Percentiles rank a stretch among this genome's conserved stretches.
Conservation (phyloP, 768 basidiomycete species). For the Naematelia aurantialba region DNA sequence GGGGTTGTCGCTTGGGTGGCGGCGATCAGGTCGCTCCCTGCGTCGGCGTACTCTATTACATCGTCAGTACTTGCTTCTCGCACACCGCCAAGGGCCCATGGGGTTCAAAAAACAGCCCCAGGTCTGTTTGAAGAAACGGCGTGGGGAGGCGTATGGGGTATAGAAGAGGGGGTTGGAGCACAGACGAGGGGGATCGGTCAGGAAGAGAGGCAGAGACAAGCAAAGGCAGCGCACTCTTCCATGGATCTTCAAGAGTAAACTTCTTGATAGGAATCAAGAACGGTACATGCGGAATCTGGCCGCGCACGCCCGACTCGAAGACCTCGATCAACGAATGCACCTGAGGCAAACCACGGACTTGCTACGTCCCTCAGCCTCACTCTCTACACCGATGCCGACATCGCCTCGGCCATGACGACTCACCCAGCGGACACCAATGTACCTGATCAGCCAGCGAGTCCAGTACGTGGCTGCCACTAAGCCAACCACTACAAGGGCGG, state of each 20-base stretch:
- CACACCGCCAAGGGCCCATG: too few relatives aligned
- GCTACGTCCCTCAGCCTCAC: constrained; percentile 10
- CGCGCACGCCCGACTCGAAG: constrained; percentile 25
- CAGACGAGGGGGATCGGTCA: neutral
- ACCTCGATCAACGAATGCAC: constrained; percentile 23
- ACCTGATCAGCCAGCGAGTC: neutral
- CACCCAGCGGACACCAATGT: constrained; percentile 1
- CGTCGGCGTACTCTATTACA: constrained; percentile 29
- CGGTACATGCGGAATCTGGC: constrained; percentile 27
- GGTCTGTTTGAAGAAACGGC: neutral
- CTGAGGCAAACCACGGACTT: constrained; percentile 18
- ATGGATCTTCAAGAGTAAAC: constrained; percentile 26
- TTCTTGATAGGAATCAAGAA: constrained; percentile 22
- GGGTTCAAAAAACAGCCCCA: neutral
- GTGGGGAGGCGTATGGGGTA: too few relatives aligned
- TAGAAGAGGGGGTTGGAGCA: neutral
- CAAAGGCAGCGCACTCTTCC: constrained; percentile 23
- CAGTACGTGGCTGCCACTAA: neutral
- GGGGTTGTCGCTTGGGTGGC: constrained; percentile 13
- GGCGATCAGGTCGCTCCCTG: constrained; percentile 28
- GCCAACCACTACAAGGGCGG: neutral
- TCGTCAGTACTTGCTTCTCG: too few relatives aligned
- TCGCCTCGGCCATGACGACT: too few relatives aligned
- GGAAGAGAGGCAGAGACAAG: neutral
- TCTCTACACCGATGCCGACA: too few relatives aligned